Conservation (phyloP, 2,329 filamentous ascomycete species). For the Xylaria hypoxylon region DNA sequence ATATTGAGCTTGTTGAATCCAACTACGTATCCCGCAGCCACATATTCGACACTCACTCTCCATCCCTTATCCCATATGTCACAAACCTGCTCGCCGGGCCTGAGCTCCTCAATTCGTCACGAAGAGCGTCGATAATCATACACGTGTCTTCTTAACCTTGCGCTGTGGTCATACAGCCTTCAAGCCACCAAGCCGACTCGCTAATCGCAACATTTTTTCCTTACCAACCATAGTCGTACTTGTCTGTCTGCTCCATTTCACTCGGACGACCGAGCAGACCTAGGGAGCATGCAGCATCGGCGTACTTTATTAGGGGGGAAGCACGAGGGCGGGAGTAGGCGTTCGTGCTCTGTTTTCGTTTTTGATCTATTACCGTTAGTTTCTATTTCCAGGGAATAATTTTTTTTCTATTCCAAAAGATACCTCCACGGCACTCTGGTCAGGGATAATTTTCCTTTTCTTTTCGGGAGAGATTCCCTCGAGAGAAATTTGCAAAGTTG, state of each 20-base stretch:
- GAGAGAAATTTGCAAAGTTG: conserved; percentile 12
- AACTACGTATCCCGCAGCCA: conserved; percentile 8
- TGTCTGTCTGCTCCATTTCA: conserved; percentile 6
- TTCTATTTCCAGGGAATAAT: conserved; percentile 6
- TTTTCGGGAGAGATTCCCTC: no score
- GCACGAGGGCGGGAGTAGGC: conserved; percentile 22
- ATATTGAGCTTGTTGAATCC: conserved; percentile 43
- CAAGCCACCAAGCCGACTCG: conserved; percentile 5
- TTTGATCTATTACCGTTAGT: background rate
- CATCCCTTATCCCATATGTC: conserved; percentile 19
- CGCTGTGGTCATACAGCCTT: conserved; percentile 22
- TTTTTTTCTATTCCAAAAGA: conserved; percentile 27
- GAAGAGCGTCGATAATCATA: background rate
- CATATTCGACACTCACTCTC: conserved; percentile 3
- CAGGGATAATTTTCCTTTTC: conserved; percentile 18
- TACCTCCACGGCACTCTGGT: conserved; percentile 32
- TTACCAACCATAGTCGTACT: conserved; percentile 11
- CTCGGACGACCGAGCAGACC: conserved; percentile 6
- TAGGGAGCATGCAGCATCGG: conserved; percentile 27
- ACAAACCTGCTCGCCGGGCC: conserved; percentile 13
- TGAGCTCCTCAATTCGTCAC: conserved; percentile 6
- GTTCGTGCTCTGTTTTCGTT: conserved; percentile 23
- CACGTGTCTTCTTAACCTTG: conserved; percentile 6
- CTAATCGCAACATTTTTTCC: conserved; percentile 19
- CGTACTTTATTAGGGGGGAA: conserved; percentile 28